A percentile compares a stretch with the other conserved stretches of the same genome.
These are phyloP conservation scores for Cercospora zeae-maydis DNA, from an alignment of 2,329 filamentous ascomycete species.

Conservation along the genomic window DNA sequence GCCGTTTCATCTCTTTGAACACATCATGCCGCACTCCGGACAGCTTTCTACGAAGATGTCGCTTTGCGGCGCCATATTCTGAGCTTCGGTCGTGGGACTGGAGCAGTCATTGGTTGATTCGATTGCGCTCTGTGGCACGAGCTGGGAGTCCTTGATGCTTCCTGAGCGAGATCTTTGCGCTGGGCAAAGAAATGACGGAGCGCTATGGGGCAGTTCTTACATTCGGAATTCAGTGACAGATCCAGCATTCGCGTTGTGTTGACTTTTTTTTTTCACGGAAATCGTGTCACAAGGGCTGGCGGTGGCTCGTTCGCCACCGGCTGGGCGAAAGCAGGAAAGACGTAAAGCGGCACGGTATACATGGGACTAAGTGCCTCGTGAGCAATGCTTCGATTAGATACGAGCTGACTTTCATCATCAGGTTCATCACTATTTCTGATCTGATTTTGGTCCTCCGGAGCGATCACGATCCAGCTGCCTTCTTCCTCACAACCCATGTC, in stretches of 20 bases:
- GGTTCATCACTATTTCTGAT: too few relatives aligned
- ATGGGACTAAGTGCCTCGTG: too few relatives aligned
- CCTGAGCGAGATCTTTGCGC: neutral
- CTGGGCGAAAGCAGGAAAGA: too few relatives aligned
- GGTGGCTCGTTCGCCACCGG: too few relatives aligned
- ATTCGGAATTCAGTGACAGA: neutral
- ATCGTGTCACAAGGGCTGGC: neutral
- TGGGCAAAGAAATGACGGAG: neutral
- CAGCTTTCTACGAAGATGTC: neutral
- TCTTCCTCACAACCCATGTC: constrained; percentile 24
- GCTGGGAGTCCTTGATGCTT: neutral
- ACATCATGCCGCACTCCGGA: neutral
- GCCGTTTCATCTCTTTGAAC: neutral
- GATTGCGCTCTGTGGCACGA: neutral
- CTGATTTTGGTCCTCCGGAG: neutral
- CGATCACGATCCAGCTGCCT: neutral
- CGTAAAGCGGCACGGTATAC: too few relatives aligned
- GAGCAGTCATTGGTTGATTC: neutral
- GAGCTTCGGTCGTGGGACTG: neutral
- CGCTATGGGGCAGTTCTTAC: neutral
- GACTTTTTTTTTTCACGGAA: neutral
- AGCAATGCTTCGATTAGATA: too few relatives aligned
- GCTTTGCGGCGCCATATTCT: neutral
- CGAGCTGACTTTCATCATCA: too few relatives aligned
- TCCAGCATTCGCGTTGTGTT: neutral